Evolutionary conservation across 345 rosid species (phyloP), one percentile per base, ranked within the genome.

Genomic region (Acer campestre): DNA sequence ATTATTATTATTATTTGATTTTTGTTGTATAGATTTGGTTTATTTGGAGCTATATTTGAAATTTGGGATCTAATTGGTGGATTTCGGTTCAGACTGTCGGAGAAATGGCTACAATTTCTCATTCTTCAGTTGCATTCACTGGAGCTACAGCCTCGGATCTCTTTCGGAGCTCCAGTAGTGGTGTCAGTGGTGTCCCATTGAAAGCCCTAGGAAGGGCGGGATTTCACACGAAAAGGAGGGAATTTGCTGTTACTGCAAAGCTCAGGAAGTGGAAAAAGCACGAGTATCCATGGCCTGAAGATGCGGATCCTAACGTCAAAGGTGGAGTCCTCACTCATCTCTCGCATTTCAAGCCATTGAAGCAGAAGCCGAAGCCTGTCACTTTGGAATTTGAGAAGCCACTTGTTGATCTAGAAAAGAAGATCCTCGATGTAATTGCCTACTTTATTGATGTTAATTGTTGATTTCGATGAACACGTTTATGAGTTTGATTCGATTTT

Each of bases 291-390:
- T 96, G 99, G 99, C 97, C 99, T 0, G 88, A 85, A 0, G 87
- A 94, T 88, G 93, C 97, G 35, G 99, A 96, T 86, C 97, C 95
- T 0, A 96, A 91, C 79, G 97, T 94, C 48, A 89, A 94, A 78
- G 99, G 98, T 29, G 98, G 97, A 70, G 78, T 92, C 75, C 92
- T 92, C 63, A 82, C 84, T 78, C 91, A 96, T 79, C 92, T 96
- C 35, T 91, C 99, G 0, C 80, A 71, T 75, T 96, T 96, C 80
- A 94, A 96, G 86, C 99, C 98, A 7, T 70, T 86, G 64, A 92
- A 86, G 77, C 88, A 86, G 81, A 82, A 81, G 81, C 95, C 82
- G 8, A 94, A 96, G 89, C 95, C 91, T 23, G 97, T 92, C 69
- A 88, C 91, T 23, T 82, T 96, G 88, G 95, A 87, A 46, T 96